A percentile compares a stretch with the other conserved stretches of the same genome.
Conservation (phyloP, 1,284 basidiomycete genomes). For the Hymenochaete sp. region DNA sequence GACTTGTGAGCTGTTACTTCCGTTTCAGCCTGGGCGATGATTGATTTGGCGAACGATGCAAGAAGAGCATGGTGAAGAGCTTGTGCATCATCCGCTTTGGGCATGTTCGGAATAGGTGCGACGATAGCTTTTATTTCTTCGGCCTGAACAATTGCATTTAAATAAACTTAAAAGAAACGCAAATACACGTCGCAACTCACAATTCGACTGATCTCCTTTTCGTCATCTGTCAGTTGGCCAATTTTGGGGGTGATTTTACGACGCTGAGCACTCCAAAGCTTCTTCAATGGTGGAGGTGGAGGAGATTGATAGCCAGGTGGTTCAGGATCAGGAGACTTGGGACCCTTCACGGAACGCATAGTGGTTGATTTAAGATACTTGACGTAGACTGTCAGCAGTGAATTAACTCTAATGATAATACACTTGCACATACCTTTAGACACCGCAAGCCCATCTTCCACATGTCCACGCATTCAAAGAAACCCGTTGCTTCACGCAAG, state of each 20-base stretch:
- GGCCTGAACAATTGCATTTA: slow-evolving; percentile 9
- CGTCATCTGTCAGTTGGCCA: slow-evolving; percentile 85
- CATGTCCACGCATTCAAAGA: slow-evolving; percentile 51
- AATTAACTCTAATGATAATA: slow-evolving; percentile 5
- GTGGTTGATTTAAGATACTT: slow-evolving; percentile 67
- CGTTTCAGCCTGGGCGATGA: slow-evolving; percentile 89
- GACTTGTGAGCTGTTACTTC: slow-evolving; percentile 88
- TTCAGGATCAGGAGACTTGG: slow-evolving; percentile 31
- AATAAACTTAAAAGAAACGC: slow-evolving; percentile 6
- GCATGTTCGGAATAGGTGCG: slow-evolving; percentile 31
- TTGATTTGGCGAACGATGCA: slow-evolving; percentile 80
- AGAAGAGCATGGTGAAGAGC: slow-evolving; percentile 68
- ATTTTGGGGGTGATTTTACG: slow-evolving; percentile 86
- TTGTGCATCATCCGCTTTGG: slow-evolving; percentile 21
- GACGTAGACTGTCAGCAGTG: slow-evolving; percentile 4
- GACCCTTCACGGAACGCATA: slow-evolving; percentile 66
- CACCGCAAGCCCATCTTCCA: slow-evolving; percentile 57
- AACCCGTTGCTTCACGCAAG: slow-evolving; percentile 34
- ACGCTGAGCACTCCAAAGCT: slow-evolving; percentile 56
- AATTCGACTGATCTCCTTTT: slow-evolving; percentile 59
- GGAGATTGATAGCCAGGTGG: slow-evolving; percentile 13
- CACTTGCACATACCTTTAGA: slow-evolving; percentile 45
- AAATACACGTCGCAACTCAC: slow-evolving; percentile 33
- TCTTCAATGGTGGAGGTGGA: slow-evolving; percentile 30
- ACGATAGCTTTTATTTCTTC: slow-evolving; percentile 52